Evolutionary conservation across 2,329 filamentous ascomycete genomes (phyloP).

Genomic region (Fusarium piperis): DNA sequence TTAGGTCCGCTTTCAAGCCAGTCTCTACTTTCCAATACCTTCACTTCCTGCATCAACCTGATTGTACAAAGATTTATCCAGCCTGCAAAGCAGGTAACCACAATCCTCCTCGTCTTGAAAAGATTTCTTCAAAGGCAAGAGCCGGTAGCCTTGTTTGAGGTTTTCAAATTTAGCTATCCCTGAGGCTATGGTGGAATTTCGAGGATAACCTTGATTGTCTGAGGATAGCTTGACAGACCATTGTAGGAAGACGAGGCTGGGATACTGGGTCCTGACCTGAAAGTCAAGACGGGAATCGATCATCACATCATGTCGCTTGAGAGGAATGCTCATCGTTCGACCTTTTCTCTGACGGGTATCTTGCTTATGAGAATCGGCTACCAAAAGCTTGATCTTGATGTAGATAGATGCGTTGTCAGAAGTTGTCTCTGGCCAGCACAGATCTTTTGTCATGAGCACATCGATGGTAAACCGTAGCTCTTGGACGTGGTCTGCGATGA

Average conservation of each 20-base stretch:
- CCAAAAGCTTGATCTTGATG: conserved; percentile 3
- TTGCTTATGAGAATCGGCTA: background rate
- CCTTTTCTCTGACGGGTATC: background rate
- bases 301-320: rapidly evolving
- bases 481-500: background rate
- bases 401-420: rapidly evolving
- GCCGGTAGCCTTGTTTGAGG: conserved; percentile 7
- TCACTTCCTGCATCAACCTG: background rate
- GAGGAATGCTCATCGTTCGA: background rate
- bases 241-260: background rate
- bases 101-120: background rate
- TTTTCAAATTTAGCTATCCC: conserved; percentile 1
- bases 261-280: background rate
- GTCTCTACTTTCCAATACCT: background rate
- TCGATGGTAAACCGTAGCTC: background rate
- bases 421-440: background rate
- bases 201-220: background rate
- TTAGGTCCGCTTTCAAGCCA: background rate
- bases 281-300: conserved; percentile 6
- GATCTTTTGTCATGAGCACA: background rate
- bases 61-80: background rate
- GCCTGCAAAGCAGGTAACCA: conserved; percentile 11
- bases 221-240: background rate
- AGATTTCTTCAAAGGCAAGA: background rate
- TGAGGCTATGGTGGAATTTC: background rate